Percentiles rank a stretch among this genome's conserved stretches.
Conservation (phyloP, 2,329 filamentous ascomycete genomes). For the Paraphoma chrysanthemicola region DNA sequence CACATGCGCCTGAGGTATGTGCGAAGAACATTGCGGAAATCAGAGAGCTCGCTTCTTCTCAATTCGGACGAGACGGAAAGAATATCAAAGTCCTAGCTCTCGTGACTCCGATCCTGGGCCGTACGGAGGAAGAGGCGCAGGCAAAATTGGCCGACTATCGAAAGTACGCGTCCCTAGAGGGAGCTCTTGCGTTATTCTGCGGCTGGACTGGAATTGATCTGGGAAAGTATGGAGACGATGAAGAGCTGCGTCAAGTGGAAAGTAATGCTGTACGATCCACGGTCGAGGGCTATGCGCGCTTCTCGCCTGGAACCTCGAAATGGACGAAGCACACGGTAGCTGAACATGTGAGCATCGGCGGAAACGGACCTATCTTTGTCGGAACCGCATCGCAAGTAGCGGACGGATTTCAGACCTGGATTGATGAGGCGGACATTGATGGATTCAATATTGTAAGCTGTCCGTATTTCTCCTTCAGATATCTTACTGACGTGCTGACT, state of each 20-base stretch:
- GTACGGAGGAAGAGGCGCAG: conserved; percentile 69
- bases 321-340: conserved; percentile 78
- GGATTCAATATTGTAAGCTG: conserved; percentile 74
- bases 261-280: conserved; percentile 67
- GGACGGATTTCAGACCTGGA: conserved; percentile 72
- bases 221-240: conserved; percentile 65
- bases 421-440: conserved; percentile 73
- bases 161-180: conserved; percentile 68
- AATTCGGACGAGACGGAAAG: conserved; percentile 64
- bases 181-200: conserved; percentile 73
- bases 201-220: conserved; percentile 77
- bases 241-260: conserved; percentile 68
- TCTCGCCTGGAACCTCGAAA: conserved; percentile 66
- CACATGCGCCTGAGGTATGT: conserved; percentile 68
- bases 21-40: conserved; percentile 70
- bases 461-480: too few relatives aligned
- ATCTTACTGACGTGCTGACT: neutral
- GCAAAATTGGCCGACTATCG: conserved; percentile 69
- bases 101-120: conserved; percentile 2
- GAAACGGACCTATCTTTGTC: conserved; percentile 69
- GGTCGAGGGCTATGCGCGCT: conserved; percentile 63
- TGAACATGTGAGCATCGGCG: conserved; percentile 71
- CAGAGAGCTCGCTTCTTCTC: conserved; percentile 58
- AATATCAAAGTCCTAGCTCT: conserved; percentile 66
- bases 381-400: conserved; percentile 71